These are phyloP conservation scores for Protomyces inundatus DNA, from an alignment of 1,139 yeast genomes.

Conservation along the genomic window DNA sequence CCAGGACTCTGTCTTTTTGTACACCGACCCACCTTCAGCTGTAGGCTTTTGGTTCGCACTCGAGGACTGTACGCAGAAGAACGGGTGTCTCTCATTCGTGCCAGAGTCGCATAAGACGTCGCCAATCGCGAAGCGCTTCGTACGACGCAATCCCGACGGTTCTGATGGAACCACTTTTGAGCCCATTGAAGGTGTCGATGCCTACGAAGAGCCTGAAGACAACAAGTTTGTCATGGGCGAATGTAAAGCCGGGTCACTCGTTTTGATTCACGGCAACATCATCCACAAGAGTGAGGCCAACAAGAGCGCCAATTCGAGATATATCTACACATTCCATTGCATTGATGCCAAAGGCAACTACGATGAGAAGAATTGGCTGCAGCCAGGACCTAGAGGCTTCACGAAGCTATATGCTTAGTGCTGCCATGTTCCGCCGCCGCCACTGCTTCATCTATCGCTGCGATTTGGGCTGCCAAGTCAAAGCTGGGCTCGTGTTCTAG, in stretches of 20 bases:
- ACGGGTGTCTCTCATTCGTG: conserved; percentile 67
- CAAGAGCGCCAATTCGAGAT: conserved; percentile 53
- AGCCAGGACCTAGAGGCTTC: conserved; percentile 34
- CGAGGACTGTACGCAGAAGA: conserved; percentile 61
- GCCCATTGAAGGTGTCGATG: conserved; percentile 28
- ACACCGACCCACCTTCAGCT: conserved; percentile 65
- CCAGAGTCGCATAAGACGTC: conserved; percentile 66
- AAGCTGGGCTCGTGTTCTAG: neutral
- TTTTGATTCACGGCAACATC: conserved; percentile 64
- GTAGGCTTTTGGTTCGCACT: conserved; percentile 80
- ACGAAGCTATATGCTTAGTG: conserved; percentile 12
- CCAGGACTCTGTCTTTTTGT: conserved; percentile 69
- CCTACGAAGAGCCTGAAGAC: conserved; percentile 31
- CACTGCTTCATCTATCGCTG: conserved; percentile 20
- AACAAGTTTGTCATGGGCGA: conserved; percentile 50
- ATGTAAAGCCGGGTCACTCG: conserved; percentile 52
- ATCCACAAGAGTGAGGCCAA: conserved; percentile 67
- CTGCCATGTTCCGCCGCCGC: neutral
- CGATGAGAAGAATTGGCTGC: conserved; percentile 68
- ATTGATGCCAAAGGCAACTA: conserved; percentile 61
- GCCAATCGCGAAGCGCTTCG: conserved; percentile 62
- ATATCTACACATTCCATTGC: conserved; percentile 74
- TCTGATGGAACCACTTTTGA: conserved; percentile 49
- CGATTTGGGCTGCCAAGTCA: conserved; percentile 1
- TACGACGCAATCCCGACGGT: conserved; percentile 45